Base-by-base conservation (phyloP, 225 moss, liverwort and hornwort genomes). In the Pseudisothecium myosuroides region DNA sequence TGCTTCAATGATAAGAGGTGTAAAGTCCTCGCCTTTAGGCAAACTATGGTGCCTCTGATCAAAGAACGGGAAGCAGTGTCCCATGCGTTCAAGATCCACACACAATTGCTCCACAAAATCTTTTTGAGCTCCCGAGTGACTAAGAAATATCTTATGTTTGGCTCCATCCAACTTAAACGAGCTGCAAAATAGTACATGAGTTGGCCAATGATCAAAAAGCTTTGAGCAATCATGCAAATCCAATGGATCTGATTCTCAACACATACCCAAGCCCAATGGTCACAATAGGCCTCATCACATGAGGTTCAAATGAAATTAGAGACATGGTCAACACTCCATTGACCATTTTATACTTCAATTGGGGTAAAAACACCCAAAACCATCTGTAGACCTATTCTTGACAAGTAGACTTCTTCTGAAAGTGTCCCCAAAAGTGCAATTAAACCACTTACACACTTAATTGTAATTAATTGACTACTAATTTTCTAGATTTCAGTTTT, bases 101-200 rank as follows among this genome's bases (percentile, higher is more conserved):
- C 55, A 87, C n/a, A 86, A 60, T 22, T 87, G 87, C 43, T 87
- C 87, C 17, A 80, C 87, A 45, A 87, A 87, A 80, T 56, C 67
- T 5, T 87, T 87, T 41, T 87, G 87, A 23, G 39, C 54, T 66
- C 87, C 24, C 1, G 49, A 50, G 63, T 88, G 74, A 73, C 88
- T 72, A 3, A 72, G 24, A 80, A 87, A 87, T 32, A 87, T 26
- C 56, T 79, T 79, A 23, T 89, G 84, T 11, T 84, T 84, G 36
- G 52, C 4, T 14, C 4, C 49, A 5, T 84, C 84, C 21, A 89
- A 67, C 27, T 84, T 10, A 49, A 69, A 77, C 4, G 2, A 64
- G 36, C 79, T 79, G 9, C 22, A 79, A 79, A 55, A 37, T 2
- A 36, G 2, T 32, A n/a, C 52, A 74, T 12, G 14, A 56, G 41